phyloP scores from a whole-genome alignment of 2,329 filamentous ascomycete genomes.

The Saccharata proteae region DNA sequence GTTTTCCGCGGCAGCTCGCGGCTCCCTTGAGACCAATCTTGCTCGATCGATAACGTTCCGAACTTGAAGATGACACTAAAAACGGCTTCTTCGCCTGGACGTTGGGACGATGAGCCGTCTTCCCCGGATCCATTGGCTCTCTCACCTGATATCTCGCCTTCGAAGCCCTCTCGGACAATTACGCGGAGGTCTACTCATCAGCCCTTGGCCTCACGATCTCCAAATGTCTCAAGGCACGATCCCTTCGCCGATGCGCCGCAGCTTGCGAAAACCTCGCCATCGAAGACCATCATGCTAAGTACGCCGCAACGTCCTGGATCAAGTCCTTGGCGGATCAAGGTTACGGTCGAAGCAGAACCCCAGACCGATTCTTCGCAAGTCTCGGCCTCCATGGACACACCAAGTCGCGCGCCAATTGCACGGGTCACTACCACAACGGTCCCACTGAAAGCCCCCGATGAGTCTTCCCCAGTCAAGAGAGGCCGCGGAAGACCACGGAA shows the following conservation, averaged over 20 bases:
- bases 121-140: constrained; percentile 25
- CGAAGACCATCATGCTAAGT: constrained; percentile 34
- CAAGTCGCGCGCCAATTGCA: constrained; percentile 16
- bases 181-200: constrained; percentile 2
- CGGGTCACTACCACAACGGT: constrained; percentile 25
- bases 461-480: constrained; percentile 24
- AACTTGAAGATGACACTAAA: too few species aligned
- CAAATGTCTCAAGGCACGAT: constrained; percentile 4
- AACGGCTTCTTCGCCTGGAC: too few species aligned
- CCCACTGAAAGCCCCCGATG: constrained; percentile 28
- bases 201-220: constrained; percentile 3
- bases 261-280: constrained; percentile 19
- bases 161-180: too few species aligned
- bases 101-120: too few species aligned
- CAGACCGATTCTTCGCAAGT: constrained; percentile 16
- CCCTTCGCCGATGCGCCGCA: constrained; percentile 4
- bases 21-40: too few species aligned
- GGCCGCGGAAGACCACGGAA: constrained; percentile 24
- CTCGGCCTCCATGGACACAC: constrained; percentile 18
- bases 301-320: constrained; percentile 25
- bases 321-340: constrained; percentile 38
- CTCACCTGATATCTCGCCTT: constrained; percentile 18
- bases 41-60: too few species aligned
- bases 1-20: too few species aligned
- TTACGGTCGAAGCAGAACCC: constrained; percentile 37